Base-by-base conservation (phyloP, 1,284 basidiomycete species). In the Volvariella volvacea region DNA sequence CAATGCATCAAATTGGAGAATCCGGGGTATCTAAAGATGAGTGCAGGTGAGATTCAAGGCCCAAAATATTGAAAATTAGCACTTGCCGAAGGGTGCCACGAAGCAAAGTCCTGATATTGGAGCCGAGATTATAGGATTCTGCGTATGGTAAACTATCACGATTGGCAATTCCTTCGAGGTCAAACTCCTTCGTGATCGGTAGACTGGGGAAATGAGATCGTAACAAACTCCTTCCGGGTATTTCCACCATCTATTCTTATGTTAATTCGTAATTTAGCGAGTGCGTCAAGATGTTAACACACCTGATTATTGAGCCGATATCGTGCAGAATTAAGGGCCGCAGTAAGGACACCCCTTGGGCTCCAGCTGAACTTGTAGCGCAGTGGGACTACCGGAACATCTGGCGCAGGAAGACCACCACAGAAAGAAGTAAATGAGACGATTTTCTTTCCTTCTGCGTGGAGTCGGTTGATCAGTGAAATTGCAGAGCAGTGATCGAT, bases 321-420 rank as follows among this genome's bases (percentile, higher is more conserved):
- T 48, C 62, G 63, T 6, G 93, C 93, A 0, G 73, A 65, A 57
- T 95, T 94, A 49, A 83, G 66, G 0, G 90, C 86, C 1, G 93
- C 93, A 12, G 76, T 79, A 32, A 98, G 67, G 2, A 95, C 92
- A 1, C 91, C 93, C 50, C 82, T 76, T 1, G 94, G 93, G 45
- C 83, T 89, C 94, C 93, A 97, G 49, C 90, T 93, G 62, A 97
- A 98, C 63, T 96, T 96, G 65, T 97, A 97, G 22, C 86, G 80
- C 14, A 95, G 67, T 2, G 92, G 80, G 25, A 76, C 76, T 9
- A 63, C 64, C 43, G 66, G 57, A 15, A 66, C 70, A 28, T 89
- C 85, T 0, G 90, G 89, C 2, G 88, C 85, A 0, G 93, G 94
- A 10, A 98, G 69, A 1, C 93, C 94, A 10, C 94, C 93, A 51